These are phyloP conservation scores for Colletotrichum sojae DNA, from an alignment of 2,329 filamentous ascomycete genomes.

Conservation along the genomic window DNA sequence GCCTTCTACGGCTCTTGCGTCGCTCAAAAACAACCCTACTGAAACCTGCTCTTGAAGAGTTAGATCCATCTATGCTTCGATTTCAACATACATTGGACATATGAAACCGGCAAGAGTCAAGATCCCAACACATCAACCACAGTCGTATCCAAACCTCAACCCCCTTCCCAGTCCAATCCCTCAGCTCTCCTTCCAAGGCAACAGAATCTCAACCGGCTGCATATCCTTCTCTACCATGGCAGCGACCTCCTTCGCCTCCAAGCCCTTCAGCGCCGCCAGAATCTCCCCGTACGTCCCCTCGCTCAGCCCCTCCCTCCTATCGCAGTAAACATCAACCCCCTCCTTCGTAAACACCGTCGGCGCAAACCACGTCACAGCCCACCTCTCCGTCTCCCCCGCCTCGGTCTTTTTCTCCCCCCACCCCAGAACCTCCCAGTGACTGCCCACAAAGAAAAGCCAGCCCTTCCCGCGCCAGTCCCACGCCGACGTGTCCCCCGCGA, in stretches of 20 bases:
- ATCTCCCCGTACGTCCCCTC: slow-evolving; percentile 70
- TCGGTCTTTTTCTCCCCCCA: slow-evolving; percentile 72
- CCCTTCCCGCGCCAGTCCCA: slow-evolving; percentile 88
- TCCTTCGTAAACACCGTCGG: slow-evolving; percentile 87
- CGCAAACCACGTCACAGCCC: slow-evolving; percentile 88
- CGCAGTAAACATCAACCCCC: slow-evolving; percentile 83
- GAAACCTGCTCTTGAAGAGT: too few species aligned
- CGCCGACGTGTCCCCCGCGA: slow-evolving; percentile 52
- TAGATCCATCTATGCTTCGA: too few species aligned
- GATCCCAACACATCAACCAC: background rate
- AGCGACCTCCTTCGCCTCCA: slow-evolving; percentile 71
- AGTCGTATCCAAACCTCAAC: background rate
- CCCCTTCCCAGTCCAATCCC: background rate
- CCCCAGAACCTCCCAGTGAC: slow-evolving; percentile 86
- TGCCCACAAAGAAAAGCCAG: slow-evolving; percentile 78
- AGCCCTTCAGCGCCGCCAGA: slow-evolving; percentile 63
- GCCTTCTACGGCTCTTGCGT: too few species aligned
- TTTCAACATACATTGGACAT: too few species aligned
- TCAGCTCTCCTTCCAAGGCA: slow-evolving; percentile 62
- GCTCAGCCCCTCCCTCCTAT: slow-evolving; percentile 72
- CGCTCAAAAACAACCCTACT: too few species aligned
- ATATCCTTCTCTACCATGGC: slow-evolving; percentile 64
- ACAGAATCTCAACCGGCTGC: slow-evolving; percentile 63
- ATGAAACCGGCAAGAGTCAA: too few species aligned
- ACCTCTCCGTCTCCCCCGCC: slow-evolving; percentile 66